Evolutionary conservation across 331 rosid species (phyloP).

Genomic region (Malus hybrid): DNA sequence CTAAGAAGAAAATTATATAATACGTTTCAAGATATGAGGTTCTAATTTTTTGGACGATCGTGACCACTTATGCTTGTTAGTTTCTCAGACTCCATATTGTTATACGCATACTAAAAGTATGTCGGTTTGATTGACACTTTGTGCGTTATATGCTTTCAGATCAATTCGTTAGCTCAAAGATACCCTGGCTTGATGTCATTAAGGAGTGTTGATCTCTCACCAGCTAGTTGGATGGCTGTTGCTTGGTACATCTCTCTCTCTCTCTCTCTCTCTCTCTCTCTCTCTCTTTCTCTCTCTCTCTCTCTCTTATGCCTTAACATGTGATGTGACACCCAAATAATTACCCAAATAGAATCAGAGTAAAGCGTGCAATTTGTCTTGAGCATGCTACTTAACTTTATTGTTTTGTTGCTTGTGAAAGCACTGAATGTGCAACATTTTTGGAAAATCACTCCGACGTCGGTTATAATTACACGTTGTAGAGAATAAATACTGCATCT

Average conservation of each 20-base stretch:
- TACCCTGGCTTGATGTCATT: conserved; percentile 88
- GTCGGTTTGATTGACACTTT: conserved; percentile 26
- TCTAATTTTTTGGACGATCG: conserved; percentile 12
- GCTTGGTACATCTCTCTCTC: conserved; percentile 56
- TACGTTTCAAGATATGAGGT: conserved; percentile 4
- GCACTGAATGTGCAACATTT: neutral
- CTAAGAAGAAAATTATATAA: neutral
- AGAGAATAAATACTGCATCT: neutral
- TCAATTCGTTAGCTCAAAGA: conserved; percentile 67
- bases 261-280: neutral
- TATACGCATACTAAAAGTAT: neutral
- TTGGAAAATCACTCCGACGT: neutral
- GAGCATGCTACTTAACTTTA: neutral
- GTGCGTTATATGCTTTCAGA: conserved; percentile 39
- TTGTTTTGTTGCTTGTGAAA: neutral
- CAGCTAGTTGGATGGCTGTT: conserved; percentile 99
- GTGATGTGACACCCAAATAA: neutral
- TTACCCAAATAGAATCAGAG: neutral
- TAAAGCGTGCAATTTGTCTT: neutral
- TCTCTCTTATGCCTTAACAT: neutral
- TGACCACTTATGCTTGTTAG: conserved; percentile 2
- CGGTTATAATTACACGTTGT: neutral
- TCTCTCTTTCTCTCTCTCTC: neutral
- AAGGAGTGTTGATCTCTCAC: conserved; percentile 94
- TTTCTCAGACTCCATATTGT: neutral